Evolutionary conservation across 306 rosid species (phyloP), one percentile per base, ranked within the genome.

Genomic region (Gynostemma pentaphyllum): DNA sequence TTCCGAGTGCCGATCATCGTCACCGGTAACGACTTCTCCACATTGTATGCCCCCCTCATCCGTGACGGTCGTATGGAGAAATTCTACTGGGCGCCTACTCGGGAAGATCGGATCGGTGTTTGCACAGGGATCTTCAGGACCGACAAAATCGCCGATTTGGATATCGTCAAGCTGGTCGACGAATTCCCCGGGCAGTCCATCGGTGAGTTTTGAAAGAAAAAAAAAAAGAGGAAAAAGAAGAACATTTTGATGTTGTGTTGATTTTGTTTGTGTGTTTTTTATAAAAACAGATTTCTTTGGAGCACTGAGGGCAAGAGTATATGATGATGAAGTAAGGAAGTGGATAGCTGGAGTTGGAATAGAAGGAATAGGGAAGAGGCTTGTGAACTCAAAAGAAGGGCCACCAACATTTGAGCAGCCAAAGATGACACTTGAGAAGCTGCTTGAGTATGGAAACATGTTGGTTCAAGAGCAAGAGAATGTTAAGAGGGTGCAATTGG

Each of bases 21-120:
- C 88, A 94, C 97, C 19, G 97, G 99, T 62, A 86, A 94, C 54
- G 99, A 88, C 54, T 94, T 94, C 88, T 94, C 99, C 18, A 94
- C 99, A 21, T 52, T 94, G 24, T 88, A 94, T 40, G 97, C 99
- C 62, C 99, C 99, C 51, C 94, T 94, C 64, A 94, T 94, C 74
- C 99, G 99, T 76, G 99, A 92, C 7, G 99, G 97, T 0, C 99
- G 99, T 74, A 94, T 94, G 99, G 99, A 94, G 87, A 94, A 94
- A 71, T 94, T 94, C 83, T 94, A 94, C 85, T 94, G 99, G 99
- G 95, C 99, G 2, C 97, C 99, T 7, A 94, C 89, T 1, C 72
- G 95, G 15, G 99, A 94, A 0, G 99, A 94, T 65, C 80, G 99
- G 2, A 21, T 94, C 15, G 99, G 99, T 68, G 97, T 94, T 29